Evolutionary conservation across 495 filamentous ascomycete genomes (phyloP).

Genomic region (Astrocystis sublimbata): DNA sequence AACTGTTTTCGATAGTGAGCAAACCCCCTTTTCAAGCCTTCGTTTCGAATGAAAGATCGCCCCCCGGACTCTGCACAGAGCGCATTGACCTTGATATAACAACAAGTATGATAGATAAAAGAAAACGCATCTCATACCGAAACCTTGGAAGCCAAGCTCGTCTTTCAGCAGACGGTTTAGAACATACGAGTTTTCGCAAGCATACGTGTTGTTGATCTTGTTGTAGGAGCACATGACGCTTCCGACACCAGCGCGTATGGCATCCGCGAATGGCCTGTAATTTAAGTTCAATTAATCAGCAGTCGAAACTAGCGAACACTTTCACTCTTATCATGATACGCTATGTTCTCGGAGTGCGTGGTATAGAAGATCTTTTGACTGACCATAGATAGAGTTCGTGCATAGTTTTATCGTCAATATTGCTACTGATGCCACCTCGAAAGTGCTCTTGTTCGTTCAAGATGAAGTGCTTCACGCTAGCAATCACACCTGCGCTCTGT

Average conservation of each 20-base stretch:
- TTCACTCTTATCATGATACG: background rate
- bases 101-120: background rate
- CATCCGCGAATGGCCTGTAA: slow-evolving; percentile 69
- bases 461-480: slow-evolving; percentile 61
- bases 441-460: slow-evolving; percentile 50
- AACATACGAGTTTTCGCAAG: slow-evolving; percentile 47
- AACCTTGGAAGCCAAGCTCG: slow-evolving; percentile 58
- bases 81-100: background rate
- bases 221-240: slow-evolving; percentile 69
- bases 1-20: slow-evolving; percentile 44
- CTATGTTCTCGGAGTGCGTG: background rate
- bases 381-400: slow-evolving; percentile 69
- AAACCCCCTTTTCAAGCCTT: background rate
- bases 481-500: slow-evolving; percentile 58
- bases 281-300: background rate
- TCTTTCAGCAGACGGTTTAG: slow-evolving; percentile 54
- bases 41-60: background rate
- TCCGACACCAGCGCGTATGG: slow-evolving; percentile 58
- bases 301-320: background rate
- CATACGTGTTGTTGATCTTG: slow-evolving; percentile 45
- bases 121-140: slow-evolving; percentile 51
- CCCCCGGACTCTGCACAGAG: too few species aligned
- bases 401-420: slow-evolving; percentile 65
- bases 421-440: slow-evolving; percentile 45
- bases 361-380: background rate